phyloP scores from a whole-genome alignment of 768 basidiomycete species.

The Leucogyrophana mollusca region DNA sequence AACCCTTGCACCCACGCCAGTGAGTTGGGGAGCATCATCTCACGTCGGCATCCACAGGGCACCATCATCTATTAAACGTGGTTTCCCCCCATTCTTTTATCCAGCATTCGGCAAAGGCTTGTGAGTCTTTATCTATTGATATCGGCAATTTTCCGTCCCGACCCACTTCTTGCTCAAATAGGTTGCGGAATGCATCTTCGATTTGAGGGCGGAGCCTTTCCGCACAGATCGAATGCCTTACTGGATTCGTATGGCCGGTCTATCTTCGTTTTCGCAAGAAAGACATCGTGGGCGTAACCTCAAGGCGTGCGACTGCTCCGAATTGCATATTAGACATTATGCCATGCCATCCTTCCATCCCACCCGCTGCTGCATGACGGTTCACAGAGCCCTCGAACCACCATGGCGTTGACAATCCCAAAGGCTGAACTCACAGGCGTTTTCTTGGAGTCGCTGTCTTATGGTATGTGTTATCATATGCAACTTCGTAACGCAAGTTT shows the following conservation, averaged over 20 bases:
- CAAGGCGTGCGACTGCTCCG: not conserved
- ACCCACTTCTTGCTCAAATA: not conserved
- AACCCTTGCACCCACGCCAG: not conserved
- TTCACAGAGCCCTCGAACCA: not conserved
- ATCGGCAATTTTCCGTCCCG: not conserved
- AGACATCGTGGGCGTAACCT: not conserved
- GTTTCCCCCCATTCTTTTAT: not conserved
- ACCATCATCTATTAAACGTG: not conserved
- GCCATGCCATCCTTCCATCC: not conserved
- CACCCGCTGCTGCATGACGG: constrained; percentile 1
- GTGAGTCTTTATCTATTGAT: constrained; percentile 1
- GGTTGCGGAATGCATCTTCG: not conserved
- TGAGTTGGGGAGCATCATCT: not conserved
- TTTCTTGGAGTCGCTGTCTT: constrained; percentile 9
- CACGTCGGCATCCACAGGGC: not conserved
- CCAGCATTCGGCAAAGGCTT: not conserved
- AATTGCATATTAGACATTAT: not conserved
- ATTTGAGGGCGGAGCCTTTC: constrained; percentile 1
- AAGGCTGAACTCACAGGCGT: constrained; percentile 10
- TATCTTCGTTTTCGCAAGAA: not conserved
- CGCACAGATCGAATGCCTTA: not conserved
- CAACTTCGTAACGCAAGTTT: not conserved
- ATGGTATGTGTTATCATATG: constrained; percentile 4
- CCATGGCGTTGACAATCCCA: constrained; percentile 5
- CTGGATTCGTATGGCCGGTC: not conserved